Evolutionary conservation across 116 monocot species (phyloP).

Genomic region (Papilionanthe hybrid): DNA sequence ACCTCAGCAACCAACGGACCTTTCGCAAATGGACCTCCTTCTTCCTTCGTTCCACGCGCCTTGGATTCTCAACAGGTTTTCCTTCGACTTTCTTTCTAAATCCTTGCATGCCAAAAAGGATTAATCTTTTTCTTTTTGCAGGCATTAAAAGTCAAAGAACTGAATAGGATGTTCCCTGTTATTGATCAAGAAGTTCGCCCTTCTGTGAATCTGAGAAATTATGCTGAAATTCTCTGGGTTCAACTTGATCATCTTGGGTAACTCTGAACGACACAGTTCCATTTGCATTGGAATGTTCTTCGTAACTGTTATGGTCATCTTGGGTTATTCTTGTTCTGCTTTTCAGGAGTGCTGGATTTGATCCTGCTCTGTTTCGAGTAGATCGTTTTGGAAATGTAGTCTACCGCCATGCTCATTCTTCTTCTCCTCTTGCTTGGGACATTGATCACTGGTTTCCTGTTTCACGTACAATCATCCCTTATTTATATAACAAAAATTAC

Average conservation of each 20-base stretch:
- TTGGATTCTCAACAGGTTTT: slow-evolving; percentile 67
- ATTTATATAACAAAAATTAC: background rate
- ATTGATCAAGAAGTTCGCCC: slow-evolving; percentile 44
- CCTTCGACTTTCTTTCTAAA: background rate
- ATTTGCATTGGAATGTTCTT: background rate
- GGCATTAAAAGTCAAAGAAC: slow-evolving; percentile 57
- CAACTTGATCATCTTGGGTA: slow-evolving; percentile 91
- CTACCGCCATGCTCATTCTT: slow-evolving; percentile 65
- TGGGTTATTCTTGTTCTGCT: slow-evolving; percentile 3
- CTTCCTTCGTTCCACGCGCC: slow-evolving; percentile 49
- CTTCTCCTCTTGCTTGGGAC: slow-evolving; percentile 83
- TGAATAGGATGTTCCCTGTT: slow-evolving; percentile 72
- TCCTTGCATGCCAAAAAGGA: background rate
- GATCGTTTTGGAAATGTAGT: slow-evolving; percentile 87
- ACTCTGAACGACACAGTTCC: background rate
- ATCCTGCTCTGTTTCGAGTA: slow-evolving; percentile 80
- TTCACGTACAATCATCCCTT: slow-evolving; percentile 37
- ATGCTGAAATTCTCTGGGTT: slow-evolving; percentile 73
- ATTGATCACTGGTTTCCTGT: slow-evolving; percentile 97
- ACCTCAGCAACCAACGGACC: slow-evolving; percentile 14
- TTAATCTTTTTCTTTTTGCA: slow-evolving; percentile 15
- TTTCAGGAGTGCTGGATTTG: slow-evolving; percentile 88
- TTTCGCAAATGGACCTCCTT: slow-evolving; percentile 53
- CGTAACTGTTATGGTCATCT: background rate
- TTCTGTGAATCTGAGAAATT: slow-evolving; percentile 51